A percentile compares a stretch with the other conserved stretches of the same genome.
Conservation (phyloP, 768 basidiomycete genomes). For the Leccinum arenicola region DNA sequence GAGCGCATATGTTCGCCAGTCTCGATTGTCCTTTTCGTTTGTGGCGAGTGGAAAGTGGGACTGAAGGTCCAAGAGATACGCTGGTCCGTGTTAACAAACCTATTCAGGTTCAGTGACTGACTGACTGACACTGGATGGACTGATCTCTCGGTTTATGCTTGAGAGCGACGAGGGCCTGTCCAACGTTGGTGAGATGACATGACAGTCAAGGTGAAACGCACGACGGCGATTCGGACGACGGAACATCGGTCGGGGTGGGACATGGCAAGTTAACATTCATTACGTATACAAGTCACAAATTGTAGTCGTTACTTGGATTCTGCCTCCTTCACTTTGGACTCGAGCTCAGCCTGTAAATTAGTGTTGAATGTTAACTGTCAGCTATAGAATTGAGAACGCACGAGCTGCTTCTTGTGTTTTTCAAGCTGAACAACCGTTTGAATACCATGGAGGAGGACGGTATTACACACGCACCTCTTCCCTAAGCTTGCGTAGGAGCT, state of each 20-base stretch:
- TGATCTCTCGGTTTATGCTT: slow-evolving; percentile 26
- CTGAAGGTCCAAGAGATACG: slow-evolving; percentile 28
- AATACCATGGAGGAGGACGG: neutral
- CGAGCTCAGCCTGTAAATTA: slow-evolving; percentile 27
- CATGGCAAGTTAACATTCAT: neutral
- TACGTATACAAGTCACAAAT: neutral
- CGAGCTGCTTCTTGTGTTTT: slow-evolving; percentile 31
- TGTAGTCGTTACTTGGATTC: slow-evolving; percentile 20
- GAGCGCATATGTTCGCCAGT: slow-evolving; percentile 29
- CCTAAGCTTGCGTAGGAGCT: slow-evolving; percentile 58
- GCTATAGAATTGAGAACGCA: slow-evolving; percentile 19
- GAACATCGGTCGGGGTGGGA: slow-evolving; percentile 9
- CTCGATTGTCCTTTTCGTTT: neutral
- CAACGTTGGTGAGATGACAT: neutral
- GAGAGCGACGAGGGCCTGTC: slow-evolving; percentile 22
- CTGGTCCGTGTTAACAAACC: slow-evolving; percentile 9
- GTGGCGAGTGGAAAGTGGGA: slow-evolving; percentile 21
- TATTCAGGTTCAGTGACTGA: too few relatives aligned
- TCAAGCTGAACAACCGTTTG: slow-evolving; percentile 23
- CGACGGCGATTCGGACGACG: slow-evolving; percentile 24
- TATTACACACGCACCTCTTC: slow-evolving; percentile 43
- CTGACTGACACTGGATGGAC: slow-evolving; percentile 21
- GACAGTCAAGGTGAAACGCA: slow-evolving; percentile 8
- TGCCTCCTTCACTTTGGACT: slow-evolving; percentile 25
- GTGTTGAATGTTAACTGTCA: slow-evolving; percentile 14